Conservation (phyloP, 192 early-diverging fungal species). For the Paraglomus brasilianum region DNA sequence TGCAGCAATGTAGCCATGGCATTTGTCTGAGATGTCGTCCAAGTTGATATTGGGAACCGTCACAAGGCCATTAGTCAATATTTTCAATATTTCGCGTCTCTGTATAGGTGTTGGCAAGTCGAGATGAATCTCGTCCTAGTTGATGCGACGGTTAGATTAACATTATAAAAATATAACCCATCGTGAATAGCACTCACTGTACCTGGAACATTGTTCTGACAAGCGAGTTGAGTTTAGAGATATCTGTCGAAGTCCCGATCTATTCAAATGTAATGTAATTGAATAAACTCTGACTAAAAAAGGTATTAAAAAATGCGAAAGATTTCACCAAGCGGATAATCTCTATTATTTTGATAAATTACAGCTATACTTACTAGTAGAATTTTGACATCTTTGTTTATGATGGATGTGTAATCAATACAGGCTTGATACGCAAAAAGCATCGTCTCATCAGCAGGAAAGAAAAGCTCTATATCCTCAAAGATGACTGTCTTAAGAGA, state of each 20-base stretch:
- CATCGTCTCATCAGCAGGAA: constrained; percentile 39
- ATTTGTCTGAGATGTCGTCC: constrained; percentile 36
- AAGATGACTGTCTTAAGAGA: constrained; percentile 40
- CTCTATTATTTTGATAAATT: constrained; percentile 12
- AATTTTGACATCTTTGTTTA: constrained; percentile 15
- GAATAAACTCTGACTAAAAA: too few species aligned
- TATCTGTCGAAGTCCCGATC: constrained; percentile 14
- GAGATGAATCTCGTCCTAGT: constrained; percentile 47
- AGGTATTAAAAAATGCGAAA: too few species aligned
- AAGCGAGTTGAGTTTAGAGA: not conserved
- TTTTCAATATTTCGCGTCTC: constrained; percentile 41
- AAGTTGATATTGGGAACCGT: constrained; percentile 23
- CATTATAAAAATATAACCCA: constrained; percentile 23
- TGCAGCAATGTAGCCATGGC: constrained; percentile 58
- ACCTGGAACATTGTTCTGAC: constrained; percentile 4
- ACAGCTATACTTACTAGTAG: constrained; percentile 25
- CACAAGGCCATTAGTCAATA: constrained; percentile 26
- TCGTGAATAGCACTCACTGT: constrained; percentile 19
- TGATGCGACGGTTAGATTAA: constrained; percentile 30
- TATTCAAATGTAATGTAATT: not conserved
- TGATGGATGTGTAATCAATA: constrained; percentile 29
- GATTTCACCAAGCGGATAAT: too few species aligned
- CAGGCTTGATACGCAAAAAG: constrained; percentile 31
- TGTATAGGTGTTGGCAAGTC: constrained; percentile 54
- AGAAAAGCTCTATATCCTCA: constrained; percentile 54